A percentile compares a stretch with the other conserved stretches of the same genome.
Evolutionary conservation across 176 grass and related monocot genomes (phyloP).

Genomic region (Oropetium thomaeum): DNA sequence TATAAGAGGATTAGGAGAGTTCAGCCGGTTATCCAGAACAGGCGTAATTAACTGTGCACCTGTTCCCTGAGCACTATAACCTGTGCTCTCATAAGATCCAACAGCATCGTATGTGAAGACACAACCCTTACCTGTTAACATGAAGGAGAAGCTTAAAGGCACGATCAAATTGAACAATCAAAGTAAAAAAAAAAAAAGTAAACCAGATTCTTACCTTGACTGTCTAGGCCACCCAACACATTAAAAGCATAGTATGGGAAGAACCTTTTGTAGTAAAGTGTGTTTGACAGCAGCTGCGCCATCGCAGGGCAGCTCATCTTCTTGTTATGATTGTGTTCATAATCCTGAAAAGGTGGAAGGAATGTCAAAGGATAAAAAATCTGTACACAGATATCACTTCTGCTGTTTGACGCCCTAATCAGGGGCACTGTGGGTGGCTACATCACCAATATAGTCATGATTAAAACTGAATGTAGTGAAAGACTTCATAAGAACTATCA

Average conservation of each 20-base stretch:
- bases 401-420: neutral
- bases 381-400: neutral
- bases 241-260: slow-evolving; percentile 70
- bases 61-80: slow-evolving; percentile 71
- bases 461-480: neutral
- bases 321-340: slow-evolving; percentile 68
- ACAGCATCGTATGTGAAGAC: slow-evolving; percentile 75
- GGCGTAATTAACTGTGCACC: slow-evolving; percentile 58
- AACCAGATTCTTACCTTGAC: slow-evolving; percentile 23
- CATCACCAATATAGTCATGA: neutral
- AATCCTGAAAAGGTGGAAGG: slow-evolving; percentile 34
- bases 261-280: slow-evolving; percentile 67
- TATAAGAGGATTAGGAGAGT: slow-evolving; percentile 61
- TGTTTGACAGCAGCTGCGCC: slow-evolving; percentile 61
- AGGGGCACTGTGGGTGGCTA: neutral
- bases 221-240: slow-evolving; percentile 62
- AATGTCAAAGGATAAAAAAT: neutral
- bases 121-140: slow-evolving; percentile 59
- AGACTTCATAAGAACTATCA: neutral
- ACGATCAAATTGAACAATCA: neutral
- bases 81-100: slow-evolving; percentile 63
- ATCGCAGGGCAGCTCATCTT: slow-evolving; percentile 76
- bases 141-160: neutral
- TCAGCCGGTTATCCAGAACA: slow-evolving; percentile 61
- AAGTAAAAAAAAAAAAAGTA: neutral